phyloP scores from a whole-genome alignment of 1,284 basidiomycete species.

The Leccinum subrobustum region DNA sequence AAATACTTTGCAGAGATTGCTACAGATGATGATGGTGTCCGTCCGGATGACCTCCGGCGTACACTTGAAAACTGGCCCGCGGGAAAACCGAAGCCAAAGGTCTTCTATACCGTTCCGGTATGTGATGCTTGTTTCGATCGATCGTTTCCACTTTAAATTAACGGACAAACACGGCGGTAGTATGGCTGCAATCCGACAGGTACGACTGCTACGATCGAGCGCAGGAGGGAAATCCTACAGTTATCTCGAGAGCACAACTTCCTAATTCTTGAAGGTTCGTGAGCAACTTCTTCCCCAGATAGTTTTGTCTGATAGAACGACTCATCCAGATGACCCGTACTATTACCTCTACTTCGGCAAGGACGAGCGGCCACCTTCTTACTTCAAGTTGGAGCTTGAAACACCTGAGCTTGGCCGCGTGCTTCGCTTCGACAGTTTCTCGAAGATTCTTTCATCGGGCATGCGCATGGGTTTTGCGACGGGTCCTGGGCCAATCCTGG shows the following conservation, averaged over 20 bases:
- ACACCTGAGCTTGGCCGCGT: constrained; percentile 70
- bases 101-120: constrained; percentile 83
- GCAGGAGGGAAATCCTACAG: constrained; percentile 76
- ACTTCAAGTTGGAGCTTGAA: constrained; percentile 74
- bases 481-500: constrained; percentile 73
- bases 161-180: constrained; percentile 36
- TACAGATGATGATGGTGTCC: constrained; percentile 78
- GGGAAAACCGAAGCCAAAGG: constrained; percentile 72
- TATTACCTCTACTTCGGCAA: constrained; percentile 72
- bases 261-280: constrained; percentile 81
- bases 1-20: constrained; percentile 59
- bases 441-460: constrained; percentile 85
- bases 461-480: constrained; percentile 81
- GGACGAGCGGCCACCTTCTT: constrained; percentile 65
- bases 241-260: constrained; percentile 78
- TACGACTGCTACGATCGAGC: constrained; percentile 68
- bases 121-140: constrained; percentile 24
- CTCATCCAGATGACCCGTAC: constrained; percentile 70
- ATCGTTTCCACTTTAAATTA: background rate
- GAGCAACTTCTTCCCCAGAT: background rate
- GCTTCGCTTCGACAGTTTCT: constrained; percentile 84
- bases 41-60: constrained; percentile 58
- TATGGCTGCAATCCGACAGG: constrained; percentile 87
- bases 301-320: background rate
- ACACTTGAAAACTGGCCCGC: constrained; percentile 78